Percentiles rank a stretch among this genome's conserved stretches.
phyloP scores from a whole-genome alignment of 2,329 filamentous ascomycete genomes.

The Xylaria sp. region DNA sequence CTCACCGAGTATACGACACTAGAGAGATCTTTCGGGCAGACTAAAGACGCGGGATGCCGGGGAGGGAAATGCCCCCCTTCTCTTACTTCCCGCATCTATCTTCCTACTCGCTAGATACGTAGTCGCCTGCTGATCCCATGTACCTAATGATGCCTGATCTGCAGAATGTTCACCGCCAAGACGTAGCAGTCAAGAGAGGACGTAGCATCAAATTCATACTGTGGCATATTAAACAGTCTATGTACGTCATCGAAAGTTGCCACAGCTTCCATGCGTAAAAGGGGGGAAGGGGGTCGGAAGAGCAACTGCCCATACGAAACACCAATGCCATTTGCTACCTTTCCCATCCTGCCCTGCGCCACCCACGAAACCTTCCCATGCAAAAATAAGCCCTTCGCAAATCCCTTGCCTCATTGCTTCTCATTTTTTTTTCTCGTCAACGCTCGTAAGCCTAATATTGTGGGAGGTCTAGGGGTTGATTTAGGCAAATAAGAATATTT shows the following conservation, averaged over 20 bases:
- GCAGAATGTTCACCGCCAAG: too few relatives aligned
- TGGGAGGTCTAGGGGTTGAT: neutral
- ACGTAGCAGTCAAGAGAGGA: slow-evolving; percentile 13
- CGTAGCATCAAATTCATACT: slow-evolving; percentile 25
- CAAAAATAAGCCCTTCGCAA: slow-evolving; percentile 22
- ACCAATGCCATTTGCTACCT: slow-evolving; percentile 23
- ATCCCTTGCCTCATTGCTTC: slow-evolving; percentile 14
- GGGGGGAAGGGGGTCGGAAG: slow-evolving; percentile 29
- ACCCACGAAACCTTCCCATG: slow-evolving; percentile 29
- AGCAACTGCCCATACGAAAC: slow-evolving; percentile 35
- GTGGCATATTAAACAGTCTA: slow-evolving; percentile 40
- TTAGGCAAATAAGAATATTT: slow-evolving; percentile 30
- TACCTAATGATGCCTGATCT: too few relatives aligned
- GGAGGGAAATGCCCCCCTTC: too few relatives aligned
- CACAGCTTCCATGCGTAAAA: slow-evolving; percentile 24
- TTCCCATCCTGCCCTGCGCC: slow-evolving; percentile 24
- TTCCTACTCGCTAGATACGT: too few relatives aligned
- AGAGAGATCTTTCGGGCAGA: too few relatives aligned
- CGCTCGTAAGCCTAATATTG: slow-evolving; percentile 7
- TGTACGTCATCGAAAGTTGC: slow-evolving; percentile 37
- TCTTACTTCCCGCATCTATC: too few relatives aligned
- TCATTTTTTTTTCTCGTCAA: slow-evolving; percentile 18
- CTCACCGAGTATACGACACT: too few relatives aligned
- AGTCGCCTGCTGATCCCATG: too few relatives aligned
- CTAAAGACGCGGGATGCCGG: too few relatives aligned